Evolutionary conservation across 1,139 yeast genomes (phyloP).

Genomic region (Scheffersomyces lignicola): DNA sequence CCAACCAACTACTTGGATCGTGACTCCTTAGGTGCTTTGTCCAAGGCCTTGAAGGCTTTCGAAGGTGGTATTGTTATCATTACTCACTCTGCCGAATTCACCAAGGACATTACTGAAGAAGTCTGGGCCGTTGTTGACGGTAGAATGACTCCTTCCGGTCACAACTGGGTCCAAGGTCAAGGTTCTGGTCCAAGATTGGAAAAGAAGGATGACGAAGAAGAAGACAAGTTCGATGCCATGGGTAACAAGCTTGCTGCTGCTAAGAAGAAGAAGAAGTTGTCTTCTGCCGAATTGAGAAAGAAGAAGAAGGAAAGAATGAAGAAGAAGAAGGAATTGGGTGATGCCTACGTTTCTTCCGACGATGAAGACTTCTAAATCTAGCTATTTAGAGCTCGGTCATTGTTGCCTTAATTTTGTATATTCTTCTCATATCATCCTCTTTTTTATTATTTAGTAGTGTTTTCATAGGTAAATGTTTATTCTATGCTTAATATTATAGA

Average conservation of each 20-base stretch:
- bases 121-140: conserved; percentile 99
- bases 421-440: not conserved
- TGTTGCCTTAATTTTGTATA: not conserved
- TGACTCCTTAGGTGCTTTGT: conserved; percentile 99
- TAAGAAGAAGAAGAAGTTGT: conserved; percentile 96
- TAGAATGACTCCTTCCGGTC: conserved; percentile 99
- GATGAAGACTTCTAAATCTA: conserved; percentile 55
- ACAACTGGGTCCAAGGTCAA: conserved; percentile 99
- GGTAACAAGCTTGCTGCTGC: conserved; percentile 98
- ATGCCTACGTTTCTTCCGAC: conserved; percentile 96
- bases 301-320: conserved; percentile 99
- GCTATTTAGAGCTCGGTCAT: not conserved
- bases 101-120: conserved; percentile 97
- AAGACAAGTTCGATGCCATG: conserved; percentile 98
- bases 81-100: conserved; percentile 99
- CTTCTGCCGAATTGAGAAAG: conserved; percentile 99
- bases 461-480: conserved; percentile 3
- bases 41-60: conserved; percentile 97
- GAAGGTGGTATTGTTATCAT: conserved; percentile 99
- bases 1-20: conserved; percentile 99
- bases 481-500: conserved; percentile 5
- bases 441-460: conserved; percentile 1
- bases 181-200: conserved; percentile 99
- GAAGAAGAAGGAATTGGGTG: conserved; percentile 99
- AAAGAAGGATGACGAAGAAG: conserved; percentile 96